These are phyloP conservation scores for Magnusiomyces ingens DNA, from an alignment of 1,139 yeast species.

Conservation along the genomic window DNA sequence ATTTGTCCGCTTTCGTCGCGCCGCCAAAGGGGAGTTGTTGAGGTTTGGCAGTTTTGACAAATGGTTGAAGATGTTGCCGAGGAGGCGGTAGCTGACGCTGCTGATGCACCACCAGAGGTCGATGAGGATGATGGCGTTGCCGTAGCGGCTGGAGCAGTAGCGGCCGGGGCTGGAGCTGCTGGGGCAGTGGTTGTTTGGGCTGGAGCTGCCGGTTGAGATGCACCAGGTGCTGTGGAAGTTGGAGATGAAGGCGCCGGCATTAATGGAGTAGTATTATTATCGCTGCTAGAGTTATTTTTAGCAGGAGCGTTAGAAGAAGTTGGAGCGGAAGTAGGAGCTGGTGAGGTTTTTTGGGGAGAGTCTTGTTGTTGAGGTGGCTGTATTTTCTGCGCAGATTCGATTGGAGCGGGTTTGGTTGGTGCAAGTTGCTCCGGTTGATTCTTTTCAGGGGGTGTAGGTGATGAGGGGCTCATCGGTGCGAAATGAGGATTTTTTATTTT, in stretches of 20 bases:
- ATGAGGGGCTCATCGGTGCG: background rate
- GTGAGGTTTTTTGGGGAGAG: background rate
- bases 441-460: background rate
- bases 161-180: background rate
- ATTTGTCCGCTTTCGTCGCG: conserved; percentile 91
- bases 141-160: conserved; percentile 1
- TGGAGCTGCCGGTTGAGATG: background rate
- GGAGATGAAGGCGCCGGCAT: background rate
- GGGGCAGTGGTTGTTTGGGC: background rate
- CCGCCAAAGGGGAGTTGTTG: conserved; percentile 91
- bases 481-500: background rate
- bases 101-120: background rate
- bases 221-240: background rate
- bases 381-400: background rate
- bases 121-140: background rate
- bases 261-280: background rate
- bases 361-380: background rate
- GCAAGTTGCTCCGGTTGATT: background rate
- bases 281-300: background rate
- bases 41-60: conserved; percentile 85
- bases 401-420: background rate
- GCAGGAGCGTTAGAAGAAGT: no score
- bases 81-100: conserved; percentile 4
- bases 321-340: no score
- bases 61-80: conserved; percentile 40